Evolutionary conservation across 352 stramenopile genomes (phyloP), one percentile per base, ranked within the genome.

Genomic region (Pythium guiyangense): DNA sequence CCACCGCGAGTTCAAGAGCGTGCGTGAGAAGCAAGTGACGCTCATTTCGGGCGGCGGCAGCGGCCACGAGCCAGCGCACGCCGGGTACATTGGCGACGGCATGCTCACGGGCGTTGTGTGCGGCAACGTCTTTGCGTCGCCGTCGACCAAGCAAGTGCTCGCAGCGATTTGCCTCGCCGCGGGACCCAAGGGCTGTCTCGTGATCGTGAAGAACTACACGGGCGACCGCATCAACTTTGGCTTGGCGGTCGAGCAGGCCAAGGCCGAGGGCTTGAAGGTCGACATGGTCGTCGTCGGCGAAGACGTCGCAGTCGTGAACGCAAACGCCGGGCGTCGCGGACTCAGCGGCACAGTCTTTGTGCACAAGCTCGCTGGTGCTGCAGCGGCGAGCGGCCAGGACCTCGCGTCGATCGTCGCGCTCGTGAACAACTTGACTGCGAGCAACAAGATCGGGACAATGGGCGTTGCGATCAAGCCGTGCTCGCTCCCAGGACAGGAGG

Each of bases 161-260:
- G 84, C 88, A 10, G 96, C 96, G n/a, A 98, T 99, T 70, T 86
- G 92, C 34, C 78, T 95, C 27, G 77, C 84, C 31, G 69, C 80
- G 1, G 85, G 84, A 0, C 70, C 77, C 4, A 79, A 88, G 42
- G 96, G 96, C 43, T 98, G 93, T 59, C 71, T 99, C 6, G 62
- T 99, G 3, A 88, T 99, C 49, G 94, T 99, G 31, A 99, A 99
- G 82, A 99, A 99, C 79, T 99, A 99, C 84, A 99, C 96, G 3
- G 96, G 97, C 26, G 97, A 99, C 75, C 84, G 95, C 43, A 79
- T 99, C 42, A 99, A 99, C 77, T 99, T 99, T 71, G 97, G 96
- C 0, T 88, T 99, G 63, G 97, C 97, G 6, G 90, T 96, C 31
- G 97, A 99, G 77, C 86, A 94, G 47, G 96, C 97, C 49, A 97